Percentiles rank a stretch among this genome's conserved stretches.
Conservation (phyloP, 805 yeast species). For the Nakazawaea sp. region DNA sequence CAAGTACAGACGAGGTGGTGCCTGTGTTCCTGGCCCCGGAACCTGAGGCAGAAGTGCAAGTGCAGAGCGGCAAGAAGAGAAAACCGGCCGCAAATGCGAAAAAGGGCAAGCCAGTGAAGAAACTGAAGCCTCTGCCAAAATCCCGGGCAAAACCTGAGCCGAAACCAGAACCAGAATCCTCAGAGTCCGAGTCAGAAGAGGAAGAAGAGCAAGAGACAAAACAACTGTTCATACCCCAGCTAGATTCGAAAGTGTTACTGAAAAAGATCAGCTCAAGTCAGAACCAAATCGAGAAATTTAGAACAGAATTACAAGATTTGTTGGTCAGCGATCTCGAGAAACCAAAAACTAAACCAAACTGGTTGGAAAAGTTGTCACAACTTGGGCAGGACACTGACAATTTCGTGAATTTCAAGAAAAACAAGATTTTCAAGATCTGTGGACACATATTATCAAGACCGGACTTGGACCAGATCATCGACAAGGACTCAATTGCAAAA, state of each 20-base stretch:
- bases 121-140: slow-evolving; percentile 13
- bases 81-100: background rate
- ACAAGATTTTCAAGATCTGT: slow-evolving; percentile 6
- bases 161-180: slow-evolving; percentile 11
- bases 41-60: background rate
- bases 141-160: slow-evolving; percentile 12
- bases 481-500: background rate
- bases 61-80: background rate
- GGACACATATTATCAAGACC: background rate
- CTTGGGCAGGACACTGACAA: background rate
- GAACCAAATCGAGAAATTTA: background rate
- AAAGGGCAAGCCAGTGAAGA: slow-evolving; percentile 10
- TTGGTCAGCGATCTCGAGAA: background rate
- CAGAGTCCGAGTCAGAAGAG: slow-evolving; percentile 9
- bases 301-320: slow-evolving; percentile 3
- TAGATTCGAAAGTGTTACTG: background rate
- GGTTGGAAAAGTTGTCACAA: background rate
- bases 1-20: slow-evolving; percentile 30
- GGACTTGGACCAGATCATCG: background rate
- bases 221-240: slow-evolving; percentile 4
- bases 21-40: slow-evolving; percentile 35
- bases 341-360: background rate
- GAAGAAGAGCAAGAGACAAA: slow-evolving; percentile 16
- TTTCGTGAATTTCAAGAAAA: slow-evolving; percentile 5
- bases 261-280: slow-evolving; percentile 1